phyloP scores from a whole-genome alignment of 1,139 yeast genomes.

The Saccharomyces pastorianus region DNA sequence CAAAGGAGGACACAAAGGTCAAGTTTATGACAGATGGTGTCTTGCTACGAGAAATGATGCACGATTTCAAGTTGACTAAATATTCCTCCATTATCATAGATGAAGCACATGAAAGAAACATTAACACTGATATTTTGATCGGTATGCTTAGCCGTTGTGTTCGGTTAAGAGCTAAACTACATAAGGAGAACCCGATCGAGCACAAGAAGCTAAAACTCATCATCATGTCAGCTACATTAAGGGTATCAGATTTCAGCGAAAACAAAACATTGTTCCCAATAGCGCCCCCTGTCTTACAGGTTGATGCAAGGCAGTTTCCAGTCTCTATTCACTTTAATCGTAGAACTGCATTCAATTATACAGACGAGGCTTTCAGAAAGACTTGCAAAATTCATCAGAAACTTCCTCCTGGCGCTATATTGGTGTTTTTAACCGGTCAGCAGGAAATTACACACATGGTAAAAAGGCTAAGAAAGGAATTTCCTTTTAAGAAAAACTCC shows the following conservation, averaged over 20 bases:
- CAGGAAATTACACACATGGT: constrained; percentile 79
- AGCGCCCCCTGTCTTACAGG: constrained; percentile 84
- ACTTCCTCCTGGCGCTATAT: constrained; percentile 90
- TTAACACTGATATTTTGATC: constrained; percentile 89
- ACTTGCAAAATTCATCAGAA: constrained; percentile 77
- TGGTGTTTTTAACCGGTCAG: constrained; percentile 89
- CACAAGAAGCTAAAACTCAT: constrained; percentile 58
- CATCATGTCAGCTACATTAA: constrained; percentile 90
- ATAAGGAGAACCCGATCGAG: constrained; percentile 39
- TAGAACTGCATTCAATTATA: constrained; percentile 66
- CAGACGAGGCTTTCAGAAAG: constrained; percentile 81
- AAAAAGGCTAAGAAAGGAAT: constrained; percentile 55
- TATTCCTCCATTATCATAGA: constrained; percentile 86
- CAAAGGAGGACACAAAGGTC: constrained; percentile 63
- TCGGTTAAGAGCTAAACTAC: constrained; percentile 57
- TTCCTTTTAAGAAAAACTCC: constrained; percentile 45
- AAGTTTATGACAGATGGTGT: constrained; percentile 99
- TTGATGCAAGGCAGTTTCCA: constrained; percentile 93
- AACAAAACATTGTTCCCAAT: constrained; percentile 58
- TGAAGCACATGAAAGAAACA: constrained; percentile 96
- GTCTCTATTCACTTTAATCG: constrained; percentile 87
- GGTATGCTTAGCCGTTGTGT: constrained; percentile 92
- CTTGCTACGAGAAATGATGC: constrained; percentile 81
- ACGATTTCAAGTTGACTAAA: constrained; percentile 68
- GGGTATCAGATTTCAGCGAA: constrained; percentile 89